These are phyloP conservation scores for Schrenkiella parvula DNA, from an alignment of 345 rosid species.

Conservation along the genomic window DNA sequence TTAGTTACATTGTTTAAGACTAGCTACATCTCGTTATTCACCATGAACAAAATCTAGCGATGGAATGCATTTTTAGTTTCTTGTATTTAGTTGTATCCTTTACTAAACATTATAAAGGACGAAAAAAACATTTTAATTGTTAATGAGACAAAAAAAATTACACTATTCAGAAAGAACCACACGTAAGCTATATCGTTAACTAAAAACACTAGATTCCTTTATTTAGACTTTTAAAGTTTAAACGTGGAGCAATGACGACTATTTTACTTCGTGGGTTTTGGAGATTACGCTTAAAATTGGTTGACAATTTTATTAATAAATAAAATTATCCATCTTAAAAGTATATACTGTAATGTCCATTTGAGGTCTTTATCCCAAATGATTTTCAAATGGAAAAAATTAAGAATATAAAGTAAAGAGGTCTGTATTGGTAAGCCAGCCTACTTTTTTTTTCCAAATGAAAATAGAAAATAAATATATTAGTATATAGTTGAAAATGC, in stretches of 20 bases:
- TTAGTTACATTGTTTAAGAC: neutral
- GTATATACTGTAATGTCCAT: neutral
- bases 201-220: neutral
- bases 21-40: neutral
- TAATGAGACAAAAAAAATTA: neutral
- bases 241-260: slow-evolving; percentile 2
- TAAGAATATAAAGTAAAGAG: neutral
- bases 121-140: neutral
- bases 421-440: slow-evolving; percentile 3
- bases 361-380: slow-evolving; percentile 11
- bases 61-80: neutral
- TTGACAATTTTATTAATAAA: slow-evolving; percentile 11
- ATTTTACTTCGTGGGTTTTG: neutral
- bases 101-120: neutral
- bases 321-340: slow-evolving; percentile 1
- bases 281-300: slow-evolving; percentile 15
- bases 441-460: neutral
- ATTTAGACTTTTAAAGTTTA: neutral
- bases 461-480: neutral
- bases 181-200: slow-evolving; percentile 1
- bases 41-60: neutral
- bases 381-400: neutral
- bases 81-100: neutral
- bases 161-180: neutral
- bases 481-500: slow-evolving; percentile 4